phyloP scores from a whole-genome alignment of 1,284 basidiomycete species.

The Cutaneotrichosporon dermatis region DNA sequence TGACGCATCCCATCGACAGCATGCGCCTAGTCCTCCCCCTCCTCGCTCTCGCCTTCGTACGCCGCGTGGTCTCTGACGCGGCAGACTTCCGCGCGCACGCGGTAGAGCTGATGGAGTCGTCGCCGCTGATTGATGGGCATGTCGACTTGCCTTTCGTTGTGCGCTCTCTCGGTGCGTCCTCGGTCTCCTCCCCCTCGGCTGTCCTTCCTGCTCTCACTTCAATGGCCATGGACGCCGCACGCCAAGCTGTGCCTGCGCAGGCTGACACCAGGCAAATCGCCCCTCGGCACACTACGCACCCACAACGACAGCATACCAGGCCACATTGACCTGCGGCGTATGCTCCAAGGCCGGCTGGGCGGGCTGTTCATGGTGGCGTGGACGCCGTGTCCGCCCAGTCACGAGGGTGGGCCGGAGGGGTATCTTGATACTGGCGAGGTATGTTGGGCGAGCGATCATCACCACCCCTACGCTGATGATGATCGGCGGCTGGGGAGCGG shows the following conservation, averaged over 20 bases:
- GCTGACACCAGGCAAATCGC: neutral
- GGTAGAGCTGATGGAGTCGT: neutral
- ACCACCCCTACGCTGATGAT: too few relatives aligned
- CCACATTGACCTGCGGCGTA: conserved; percentile 75
- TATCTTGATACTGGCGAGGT: conserved; percentile 1
- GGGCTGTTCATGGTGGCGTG: conserved; percentile 78
- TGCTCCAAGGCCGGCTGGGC: conserved; percentile 67
- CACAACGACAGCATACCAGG: conserved; percentile 45
- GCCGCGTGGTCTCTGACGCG: neutral
- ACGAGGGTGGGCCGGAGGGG: neutral
- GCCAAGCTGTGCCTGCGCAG: too few relatives aligned
- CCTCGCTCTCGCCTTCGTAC: neutral
- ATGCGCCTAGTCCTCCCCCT: neutral
- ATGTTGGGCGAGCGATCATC: too few relatives aligned
- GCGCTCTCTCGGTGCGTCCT: neutral
- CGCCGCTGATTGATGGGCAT: conserved; percentile 22
- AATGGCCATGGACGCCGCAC: too few relatives aligned
- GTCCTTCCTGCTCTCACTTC: too few relatives aligned
- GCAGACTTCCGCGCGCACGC: neutral
- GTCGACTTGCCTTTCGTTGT: conserved; percentile 25
- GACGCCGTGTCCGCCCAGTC: conserved; percentile 52
- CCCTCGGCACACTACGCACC: neutral
- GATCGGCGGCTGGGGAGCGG: too few relatives aligned
- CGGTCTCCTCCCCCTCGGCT: too few relatives aligned
- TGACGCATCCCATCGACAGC: too few relatives aligned